Base-by-base conservation (phyloP, 2,329 filamentous ascomycete species). In the Rhytidhysteron rufulum region DNA sequence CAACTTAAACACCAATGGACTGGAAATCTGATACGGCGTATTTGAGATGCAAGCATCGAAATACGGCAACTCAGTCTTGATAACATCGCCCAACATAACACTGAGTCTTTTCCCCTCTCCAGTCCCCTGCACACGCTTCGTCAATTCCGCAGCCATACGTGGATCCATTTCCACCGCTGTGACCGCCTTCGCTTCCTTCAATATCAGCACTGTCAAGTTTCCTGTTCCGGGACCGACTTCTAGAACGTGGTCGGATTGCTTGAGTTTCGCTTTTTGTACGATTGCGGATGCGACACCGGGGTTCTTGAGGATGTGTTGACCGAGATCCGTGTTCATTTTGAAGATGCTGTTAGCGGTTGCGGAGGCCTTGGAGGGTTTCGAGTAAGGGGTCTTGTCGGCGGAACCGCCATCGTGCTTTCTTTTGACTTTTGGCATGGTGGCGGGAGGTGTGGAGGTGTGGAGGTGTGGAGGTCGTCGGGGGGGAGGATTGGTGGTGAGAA, bases 161-260 rank as follows among this genome's bases (percentile, higher is more conserved):
- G 93, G 90, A 69, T 98, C 93, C 64, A 96, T 78, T 71, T 98
- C 93, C 37, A 96, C 87, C 4, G 87, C 86, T 37, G 90, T 86
- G 40, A 82, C 79, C 44, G 86, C 87, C 66, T 89, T 90, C 17
- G 88, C 88, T 48, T 88, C 85, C 56, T 93, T 87, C 19, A 97
- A 72, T 45, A 97, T 96, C 43, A 88, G 79, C 19, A 93, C 85
- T 1, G 91, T 97, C 53, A 97, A 66, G 64, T 93, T 94, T 48
- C 89, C 88, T 1, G 87, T 91, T 58, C 89, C 89, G 5, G 90
- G 88, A 51, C 91, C 90, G 48, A 95, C 85, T 76, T 97, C 32
- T 6, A n/a, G 11, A 6, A 19, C 19, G 39, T 77, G 72, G 63
- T 85, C 93, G 24, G 86, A 91, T 42, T 93, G 90, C 62, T 96